Conservation (phyloP, 2,329 filamentous ascomycete species). For the Pseudogymnoascus sp. region DNA sequence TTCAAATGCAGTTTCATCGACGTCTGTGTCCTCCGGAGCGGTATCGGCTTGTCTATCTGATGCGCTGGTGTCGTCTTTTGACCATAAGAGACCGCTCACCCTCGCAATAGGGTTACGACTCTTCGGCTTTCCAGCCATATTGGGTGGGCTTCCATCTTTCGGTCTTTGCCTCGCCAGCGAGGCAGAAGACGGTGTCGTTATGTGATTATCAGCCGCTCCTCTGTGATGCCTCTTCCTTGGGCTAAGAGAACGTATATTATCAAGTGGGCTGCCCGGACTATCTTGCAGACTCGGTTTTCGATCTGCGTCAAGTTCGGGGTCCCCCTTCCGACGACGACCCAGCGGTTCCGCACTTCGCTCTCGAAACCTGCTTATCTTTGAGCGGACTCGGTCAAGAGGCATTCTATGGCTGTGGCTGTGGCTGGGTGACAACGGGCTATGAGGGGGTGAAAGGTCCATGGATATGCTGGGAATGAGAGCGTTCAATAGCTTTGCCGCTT, state of each 20-base stretch:
- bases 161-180: constrained; percentile 30
- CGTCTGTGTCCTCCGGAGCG: constrained; percentile 39
- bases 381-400: constrained; percentile 32
- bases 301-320: neutral
- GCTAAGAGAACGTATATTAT: constrained; percentile 35
- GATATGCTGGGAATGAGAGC: constrained; percentile 50
- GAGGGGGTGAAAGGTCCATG: constrained; percentile 53
- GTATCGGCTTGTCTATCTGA: constrained; percentile 34
- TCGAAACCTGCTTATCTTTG: constrained; percentile 30
- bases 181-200: neutral
- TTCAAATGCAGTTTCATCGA: constrained; percentile 28
- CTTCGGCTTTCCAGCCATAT: constrained; percentile 2
- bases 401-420: constrained; percentile 43
- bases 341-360: constrained; percentile 17
- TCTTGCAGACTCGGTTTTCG: neutral
- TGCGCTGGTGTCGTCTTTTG: constrained; percentile 40
- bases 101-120: constrained; percentile 54
- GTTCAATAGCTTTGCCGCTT: constrained; percentile 17
- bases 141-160: constrained; percentile 1
- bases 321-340: neutral
- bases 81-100: constrained; percentile 52
- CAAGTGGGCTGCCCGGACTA: neutral
- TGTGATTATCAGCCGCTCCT: neutral
- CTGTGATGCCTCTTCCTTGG: constrained; percentile 31
- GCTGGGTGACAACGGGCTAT: constrained; percentile 55